phyloP scores from a whole-genome alignment of 768 basidiomycete genomes.

The Xerocomus spinulosus region DNA sequence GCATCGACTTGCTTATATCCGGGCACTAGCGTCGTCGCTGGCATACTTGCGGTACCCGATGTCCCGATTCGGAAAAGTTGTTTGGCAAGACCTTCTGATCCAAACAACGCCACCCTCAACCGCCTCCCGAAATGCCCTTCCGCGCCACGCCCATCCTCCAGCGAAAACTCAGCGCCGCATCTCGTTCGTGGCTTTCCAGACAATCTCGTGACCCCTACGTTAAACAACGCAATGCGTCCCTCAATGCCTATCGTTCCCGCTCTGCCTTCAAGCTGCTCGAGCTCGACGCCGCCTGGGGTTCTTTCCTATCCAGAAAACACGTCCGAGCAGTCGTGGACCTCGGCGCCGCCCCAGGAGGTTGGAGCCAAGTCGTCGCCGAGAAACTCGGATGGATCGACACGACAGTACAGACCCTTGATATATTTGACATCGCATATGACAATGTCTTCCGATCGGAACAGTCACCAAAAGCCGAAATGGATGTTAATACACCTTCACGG shows the following conservation, averaged over 20 bases:
- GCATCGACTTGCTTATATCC: slow-evolving; percentile 64
- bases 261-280: slow-evolving; percentile 92
- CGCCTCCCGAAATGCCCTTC: slow-evolving; percentile 37
- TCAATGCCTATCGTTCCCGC: slow-evolving; percentile 66
- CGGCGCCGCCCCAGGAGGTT: slow-evolving; percentile 90
- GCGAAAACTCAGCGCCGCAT: slow-evolving; percentile 37
- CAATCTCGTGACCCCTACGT: slow-evolving; percentile 73
- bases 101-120: slow-evolving; percentile 22
- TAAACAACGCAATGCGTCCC: slow-evolving; percentile 44
- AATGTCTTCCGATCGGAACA: background rate
- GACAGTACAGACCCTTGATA: no score
- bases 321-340: slow-evolving; percentile 74
- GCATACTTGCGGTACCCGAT: no score
- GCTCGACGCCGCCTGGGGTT: slow-evolving; percentile 53
- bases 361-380: slow-evolving; percentile 80
- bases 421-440: no score
- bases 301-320: slow-evolving; percentile 48
- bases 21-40: slow-evolving; percentile 36
- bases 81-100: slow-evolving; percentile 24
- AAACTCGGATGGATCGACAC: slow-evolving; percentile 49
- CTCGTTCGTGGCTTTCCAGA: slow-evolving; percentile 61
- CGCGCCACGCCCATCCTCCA: slow-evolving; percentile 30
- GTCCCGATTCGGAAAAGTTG: slow-evolving; percentile 4
- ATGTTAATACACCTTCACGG: slow-evolving; percentile 6
- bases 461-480: background rate